phyloP scores from a whole-genome alignment of 495 filamentous ascomycete species.

The Recurvomyces mirabilis region DNA sequence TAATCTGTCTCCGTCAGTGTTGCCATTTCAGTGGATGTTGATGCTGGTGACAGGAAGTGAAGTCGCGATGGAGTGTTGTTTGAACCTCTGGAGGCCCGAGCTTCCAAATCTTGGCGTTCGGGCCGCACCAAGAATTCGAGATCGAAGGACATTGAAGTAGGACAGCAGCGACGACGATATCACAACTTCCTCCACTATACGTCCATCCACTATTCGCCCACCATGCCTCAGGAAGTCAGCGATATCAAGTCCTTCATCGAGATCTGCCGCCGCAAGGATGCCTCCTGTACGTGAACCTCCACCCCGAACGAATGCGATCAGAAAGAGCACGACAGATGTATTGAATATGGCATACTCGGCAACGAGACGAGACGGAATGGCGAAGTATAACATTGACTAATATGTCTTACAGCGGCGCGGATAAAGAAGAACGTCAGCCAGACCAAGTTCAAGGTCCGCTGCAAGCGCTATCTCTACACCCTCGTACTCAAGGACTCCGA shows the following conservation, averaged over 20 bases:
- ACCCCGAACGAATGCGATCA: not conserved
- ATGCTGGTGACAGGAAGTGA: not conserved
- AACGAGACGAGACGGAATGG: not conserved
- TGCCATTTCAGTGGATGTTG: slow-evolving; percentile 9
- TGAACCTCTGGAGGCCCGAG: too few relatives aligned
- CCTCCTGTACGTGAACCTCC: slow-evolving; percentile 54
- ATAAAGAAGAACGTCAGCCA: slow-evolving; percentile 88
- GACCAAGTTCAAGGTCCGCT: slow-evolving; percentile 99
- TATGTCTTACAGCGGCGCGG: slow-evolving; percentile 61
- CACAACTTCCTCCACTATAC: not conserved
- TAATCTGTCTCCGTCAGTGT: slow-evolving; percentile 17
- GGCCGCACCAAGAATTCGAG: slow-evolving; percentile 3
- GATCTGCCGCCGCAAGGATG: slow-evolving; percentile 98
- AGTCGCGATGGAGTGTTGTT: not conserved
- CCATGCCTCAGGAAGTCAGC: slow-evolving; percentile 93
- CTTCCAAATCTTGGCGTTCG: not conserved
- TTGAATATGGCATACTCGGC: not conserved
- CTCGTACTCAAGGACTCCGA: slow-evolving; percentile 91
- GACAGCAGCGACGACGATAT: slow-evolving; percentile 4
- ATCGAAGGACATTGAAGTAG: not conserved
- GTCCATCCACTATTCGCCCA: slow-evolving; percentile 28
- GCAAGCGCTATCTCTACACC: slow-evolving; percentile 87
- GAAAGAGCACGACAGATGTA: not conserved
- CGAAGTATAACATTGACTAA: not conserved
- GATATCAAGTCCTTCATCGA: slow-evolving; percentile 99